Evolutionary conservation across 257 asterid genomes (phyloP), one percentile per base, ranked within the genome.

Genomic region (Plantago major): DNA sequence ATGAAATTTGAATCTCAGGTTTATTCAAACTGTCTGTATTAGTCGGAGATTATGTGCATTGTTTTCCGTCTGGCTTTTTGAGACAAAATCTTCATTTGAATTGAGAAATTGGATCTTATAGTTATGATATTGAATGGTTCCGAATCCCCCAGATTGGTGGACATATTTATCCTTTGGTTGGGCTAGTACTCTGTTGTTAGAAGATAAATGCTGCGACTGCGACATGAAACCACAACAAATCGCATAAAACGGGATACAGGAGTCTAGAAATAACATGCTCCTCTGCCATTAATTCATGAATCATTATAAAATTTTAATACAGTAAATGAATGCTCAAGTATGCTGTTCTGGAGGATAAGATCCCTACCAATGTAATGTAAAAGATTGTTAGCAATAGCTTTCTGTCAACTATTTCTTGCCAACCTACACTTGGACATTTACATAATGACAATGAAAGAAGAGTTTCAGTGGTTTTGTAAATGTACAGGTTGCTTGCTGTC

Each of bases 101-200:
- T 62, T 68, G 72, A 42, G 62, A 15, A 46, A 12, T 64, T 65
- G 17, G 59, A 60, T 10, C 10, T 46, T 61, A n/a, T 26, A 22
- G 26, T 22, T 22, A n/a, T 61, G 46, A 5, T 60, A 5, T 60
- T 19, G 42, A 60, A 17, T 28, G 22, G 42, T 43, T 59, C 1
- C 1, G 28, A n/a, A 11, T n/a, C 40, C 8, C 40, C 40, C 40
- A 33, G 26, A 22, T 22, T 22, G 26, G 26, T 22, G 26, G 26
- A 22, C 26, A 22, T 22, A 22, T 22, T 22, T n/a, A n/a, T n/a
- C n/a, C n/a, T n/a, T n/a, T 22, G 26, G 26, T 22, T 22, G 26
- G 26, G 26, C 26, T 22, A 1, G 26, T 22, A 2, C 26, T 22
- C 26, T 22, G 26, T 22, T 22, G 26, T 22, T 22, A 22, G 26